These are phyloP conservation scores for Phytophthora syringae DNA, from an alignment of 352 stramenopile genomes.

Conservation along the genomic window DNA sequence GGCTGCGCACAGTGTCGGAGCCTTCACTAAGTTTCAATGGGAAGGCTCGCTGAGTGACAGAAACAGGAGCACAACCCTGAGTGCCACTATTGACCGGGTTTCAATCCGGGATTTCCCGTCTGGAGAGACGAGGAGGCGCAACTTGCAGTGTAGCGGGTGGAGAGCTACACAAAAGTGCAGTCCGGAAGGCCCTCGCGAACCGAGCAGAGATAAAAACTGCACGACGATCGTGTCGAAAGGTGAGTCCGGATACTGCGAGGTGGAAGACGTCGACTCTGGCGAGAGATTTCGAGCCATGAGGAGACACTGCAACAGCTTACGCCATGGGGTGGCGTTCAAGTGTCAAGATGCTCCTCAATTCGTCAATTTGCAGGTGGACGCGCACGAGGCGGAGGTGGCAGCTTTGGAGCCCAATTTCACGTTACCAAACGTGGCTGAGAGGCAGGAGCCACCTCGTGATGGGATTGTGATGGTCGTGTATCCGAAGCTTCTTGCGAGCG, in stretches of 20 bases:
- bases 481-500: slow-evolving; percentile 47
- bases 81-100: not conserved
- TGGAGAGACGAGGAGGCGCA: not conserved
- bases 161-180: slow-evolving; percentile 14
- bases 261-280: slow-evolving; percentile 14
- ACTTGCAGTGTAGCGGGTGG: slow-evolving; percentile 30
- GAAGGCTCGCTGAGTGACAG: slow-evolving; percentile 9
- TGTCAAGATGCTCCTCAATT: slow-evolving; percentile 47
- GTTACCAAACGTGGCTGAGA: slow-evolving; percentile 11
- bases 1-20: slow-evolving; percentile 18
- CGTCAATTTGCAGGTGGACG: slow-evolving; percentile 32
- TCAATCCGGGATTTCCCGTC: slow-evolving; percentile 8
- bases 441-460: not conserved
- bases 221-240: slow-evolving; percentile 12
- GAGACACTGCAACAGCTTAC: slow-evolving; percentile 36
- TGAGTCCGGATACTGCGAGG: slow-evolving; percentile 51
- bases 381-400: not conserved
- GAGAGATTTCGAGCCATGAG: slow-evolving; percentile 41
- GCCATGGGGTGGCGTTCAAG: slow-evolving; percentile 28
- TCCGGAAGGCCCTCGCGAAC: slow-evolving; percentile 11
- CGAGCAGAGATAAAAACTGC: slow-evolving; percentile 23
- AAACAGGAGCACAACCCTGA: not conserved
- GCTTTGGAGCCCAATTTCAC: slow-evolving; percentile 16
- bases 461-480: slow-evolving; percentile 64
- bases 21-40: slow-evolving; percentile 14